These are phyloP conservation scores for Serendipita sp. DNA, from an alignment of 768 basidiomycete genomes.

Conservation along the genomic window DNA sequence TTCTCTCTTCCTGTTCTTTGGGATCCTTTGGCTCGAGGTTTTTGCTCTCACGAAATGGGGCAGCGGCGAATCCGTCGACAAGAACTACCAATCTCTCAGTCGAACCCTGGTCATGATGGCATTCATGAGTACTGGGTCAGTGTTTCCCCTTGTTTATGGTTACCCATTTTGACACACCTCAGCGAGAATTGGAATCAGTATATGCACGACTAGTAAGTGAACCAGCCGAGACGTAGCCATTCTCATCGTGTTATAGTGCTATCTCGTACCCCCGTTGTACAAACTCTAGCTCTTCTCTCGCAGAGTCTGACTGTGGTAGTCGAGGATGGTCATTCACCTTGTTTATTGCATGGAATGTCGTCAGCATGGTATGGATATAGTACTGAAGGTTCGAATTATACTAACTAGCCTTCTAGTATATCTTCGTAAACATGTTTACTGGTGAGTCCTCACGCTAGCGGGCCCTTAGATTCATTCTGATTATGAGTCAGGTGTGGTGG, in stretches of 20 bases:
- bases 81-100: slow-evolving; percentile 69
- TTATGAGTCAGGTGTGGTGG: slow-evolving; percentile 57
- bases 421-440: slow-evolving; percentile 92
- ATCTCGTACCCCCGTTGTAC: slow-evolving; percentile 71
- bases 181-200: slow-evolving; percentile 95
- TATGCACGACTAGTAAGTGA: slow-evolving; percentile 89
- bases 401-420: slow-evolving; percentile 41
- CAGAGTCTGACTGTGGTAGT: slow-evolving; percentile 79
- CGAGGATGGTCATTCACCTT: slow-evolving; percentile 64
- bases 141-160: slow-evolving; percentile 8
- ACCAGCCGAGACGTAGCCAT: background rate
- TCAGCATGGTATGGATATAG: slow-evolving; percentile 61
- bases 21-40: slow-evolving; percentile 74
- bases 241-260: slow-evolving; percentile 33
- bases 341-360: slow-evolving; percentile 88
- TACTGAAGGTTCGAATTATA: background rate
- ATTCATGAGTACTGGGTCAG: slow-evolving; percentile 86
- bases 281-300: slow-evolving; percentile 26
- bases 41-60: slow-evolving; percentile 85
- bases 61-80: slow-evolving; percentile 44
- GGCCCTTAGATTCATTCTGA: background rate
- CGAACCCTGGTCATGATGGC: slow-evolving; percentile 75
- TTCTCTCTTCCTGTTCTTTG: slow-evolving; percentile 79
- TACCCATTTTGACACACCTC: slow-evolving; percentile 8
- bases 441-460: slow-evolving; percentile 29